A percentile compares a stretch with the other conserved stretches of the same genome.
Evolutionary conservation across 2,329 filamentous ascomycete species (phyloP).

Genomic region (Trichoderma sp.): DNA sequence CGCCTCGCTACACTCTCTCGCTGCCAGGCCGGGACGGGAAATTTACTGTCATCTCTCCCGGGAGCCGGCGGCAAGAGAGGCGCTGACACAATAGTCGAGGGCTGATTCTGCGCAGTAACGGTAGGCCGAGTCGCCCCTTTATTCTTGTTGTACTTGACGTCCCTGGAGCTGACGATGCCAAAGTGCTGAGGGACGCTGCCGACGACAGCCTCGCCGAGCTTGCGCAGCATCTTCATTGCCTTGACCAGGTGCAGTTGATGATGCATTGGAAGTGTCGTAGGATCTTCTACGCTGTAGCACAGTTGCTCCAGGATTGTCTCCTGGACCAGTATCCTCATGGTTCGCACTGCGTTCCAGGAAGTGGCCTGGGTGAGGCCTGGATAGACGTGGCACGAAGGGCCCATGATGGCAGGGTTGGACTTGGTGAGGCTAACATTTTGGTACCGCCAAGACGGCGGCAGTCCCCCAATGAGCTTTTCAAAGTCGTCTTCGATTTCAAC

Average conservation of each 20-base stretch:
- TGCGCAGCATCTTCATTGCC: conserved; percentile 44
- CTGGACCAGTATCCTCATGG: conserved; percentile 51
- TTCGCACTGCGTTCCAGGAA: conserved; percentile 54
- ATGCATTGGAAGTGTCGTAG: conserved; percentile 37
- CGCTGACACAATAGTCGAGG: conserved; percentile 40
- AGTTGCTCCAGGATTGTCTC: conserved; percentile 53
- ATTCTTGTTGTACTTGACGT: conserved; percentile 37
- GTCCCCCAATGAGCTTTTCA: conserved; percentile 42
- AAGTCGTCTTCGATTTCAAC: conserved; percentile 50
- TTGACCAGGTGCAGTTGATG: conserved; percentile 45
- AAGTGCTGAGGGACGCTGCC: conserved; percentile 56
- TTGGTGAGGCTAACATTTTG: conserved; percentile 46
- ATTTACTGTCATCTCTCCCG: conserved; percentile 13
- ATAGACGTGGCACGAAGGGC: conserved; percentile 51
- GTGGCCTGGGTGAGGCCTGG: conserved; percentile 50
- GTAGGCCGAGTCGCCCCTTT: conserved; percentile 33
- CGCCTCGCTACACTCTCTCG: conserved; percentile 33
- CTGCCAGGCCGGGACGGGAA: conserved; percentile 19
- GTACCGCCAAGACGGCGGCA: conserved; percentile 50
- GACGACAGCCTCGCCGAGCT: conserved; percentile 48
- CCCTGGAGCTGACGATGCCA: conserved; percentile 50
- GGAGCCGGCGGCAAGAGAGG: conserved; percentile 21
- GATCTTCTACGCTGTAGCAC: conserved; percentile 40
- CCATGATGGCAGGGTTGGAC: conserved; percentile 48
- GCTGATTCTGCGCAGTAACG: conserved; percentile 38